phyloP scores from a whole-genome alignment of 2,329 filamentous ascomycete genomes.

The Microcyclospora tardicrescens region DNA sequence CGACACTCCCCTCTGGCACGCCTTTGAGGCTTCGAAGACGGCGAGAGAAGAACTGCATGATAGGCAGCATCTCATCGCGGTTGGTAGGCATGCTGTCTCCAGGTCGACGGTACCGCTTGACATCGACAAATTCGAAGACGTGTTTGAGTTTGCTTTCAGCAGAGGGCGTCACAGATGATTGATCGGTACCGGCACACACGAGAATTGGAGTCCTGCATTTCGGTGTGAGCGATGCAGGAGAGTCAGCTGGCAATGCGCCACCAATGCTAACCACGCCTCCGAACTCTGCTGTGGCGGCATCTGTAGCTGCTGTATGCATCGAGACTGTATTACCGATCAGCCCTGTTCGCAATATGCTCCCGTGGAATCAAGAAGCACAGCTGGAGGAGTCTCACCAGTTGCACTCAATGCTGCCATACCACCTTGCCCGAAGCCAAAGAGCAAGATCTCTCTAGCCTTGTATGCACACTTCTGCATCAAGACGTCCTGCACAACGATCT shows the following conservation, averaged over 20 bases:
- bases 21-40: conserved; percentile 45
- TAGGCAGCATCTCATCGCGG: conserved; percentile 73
- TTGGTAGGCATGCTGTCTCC: conserved; percentile 74
- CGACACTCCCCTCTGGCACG: conserved; percentile 40
- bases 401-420: conserved; percentile 41
- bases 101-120: conserved; percentile 54
- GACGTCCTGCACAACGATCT: conserved; percentile 31
- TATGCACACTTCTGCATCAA: conserved; percentile 39
- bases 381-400: conserved; percentile 20
- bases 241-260: conserved; percentile 40
- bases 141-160: conserved; percentile 51
- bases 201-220: conserved; percentile 54
- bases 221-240: conserved; percentile 27
- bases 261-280: conserved; percentile 53
- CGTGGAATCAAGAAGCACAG: neutral
- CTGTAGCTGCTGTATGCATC: conserved; percentile 6
- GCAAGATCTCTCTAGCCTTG: conserved; percentile 35
- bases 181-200: conserved; percentile 43
- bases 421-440: conserved; percentile 46
- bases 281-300: conserved; percentile 26
- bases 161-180: conserved; percentile 44
- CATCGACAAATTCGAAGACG: conserved; percentile 42
- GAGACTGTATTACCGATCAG: conserved; percentile 8
- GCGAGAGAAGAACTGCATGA: conserved; percentile 73
- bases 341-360: neutral